phyloP scores from a whole-genome alignment of 352 stramenopile species.

The Globisporangium mamillatum region DNA sequence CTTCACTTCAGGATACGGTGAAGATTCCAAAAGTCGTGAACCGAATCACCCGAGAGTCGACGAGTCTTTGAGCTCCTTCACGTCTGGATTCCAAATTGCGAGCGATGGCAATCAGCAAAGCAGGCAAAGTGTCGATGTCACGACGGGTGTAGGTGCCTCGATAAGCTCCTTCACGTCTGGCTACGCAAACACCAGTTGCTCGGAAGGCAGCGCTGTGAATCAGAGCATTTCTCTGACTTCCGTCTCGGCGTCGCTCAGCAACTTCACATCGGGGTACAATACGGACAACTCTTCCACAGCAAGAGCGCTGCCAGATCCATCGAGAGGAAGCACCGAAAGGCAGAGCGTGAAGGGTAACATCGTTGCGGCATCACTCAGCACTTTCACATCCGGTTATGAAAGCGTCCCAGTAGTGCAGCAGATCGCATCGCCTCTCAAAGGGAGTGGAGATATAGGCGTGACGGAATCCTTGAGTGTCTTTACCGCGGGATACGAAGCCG shows the following conservation, averaged over 20 bases:
- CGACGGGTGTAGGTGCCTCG: constrained; percentile 23
- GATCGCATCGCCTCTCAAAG: constrained; percentile 3
- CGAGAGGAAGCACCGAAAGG: neutral
- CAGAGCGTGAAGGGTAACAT: neutral
- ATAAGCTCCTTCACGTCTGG: constrained; percentile 37
- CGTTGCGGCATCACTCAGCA: constrained; percentile 23
- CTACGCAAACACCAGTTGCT: neutral
- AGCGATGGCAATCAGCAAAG: neutral
- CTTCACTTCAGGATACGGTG: constrained; percentile 25
- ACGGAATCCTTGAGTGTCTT: constrained; percentile 21
- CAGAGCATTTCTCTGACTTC: constrained; percentile 15
- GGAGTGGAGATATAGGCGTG: neutral
- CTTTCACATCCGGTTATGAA: constrained; percentile 24
- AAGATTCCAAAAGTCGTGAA: constrained; percentile 2
- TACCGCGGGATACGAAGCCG: constrained; percentile 20
- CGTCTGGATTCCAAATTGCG: constrained; percentile 22
- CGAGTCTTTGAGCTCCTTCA: constrained; percentile 43
- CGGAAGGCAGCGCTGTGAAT: neutral
- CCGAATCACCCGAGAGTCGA: constrained; percentile 16
- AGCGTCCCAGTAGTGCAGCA: neutral
- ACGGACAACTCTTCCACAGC: neutral
- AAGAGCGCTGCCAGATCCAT: neutral
- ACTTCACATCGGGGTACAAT: constrained; percentile 26
- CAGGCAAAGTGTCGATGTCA: constrained; percentile 18
- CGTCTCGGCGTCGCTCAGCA: constrained; percentile 26